Evolutionary conservation across 805 yeast genomes (phyloP).

Genomic region (Candida piceae): DNA sequence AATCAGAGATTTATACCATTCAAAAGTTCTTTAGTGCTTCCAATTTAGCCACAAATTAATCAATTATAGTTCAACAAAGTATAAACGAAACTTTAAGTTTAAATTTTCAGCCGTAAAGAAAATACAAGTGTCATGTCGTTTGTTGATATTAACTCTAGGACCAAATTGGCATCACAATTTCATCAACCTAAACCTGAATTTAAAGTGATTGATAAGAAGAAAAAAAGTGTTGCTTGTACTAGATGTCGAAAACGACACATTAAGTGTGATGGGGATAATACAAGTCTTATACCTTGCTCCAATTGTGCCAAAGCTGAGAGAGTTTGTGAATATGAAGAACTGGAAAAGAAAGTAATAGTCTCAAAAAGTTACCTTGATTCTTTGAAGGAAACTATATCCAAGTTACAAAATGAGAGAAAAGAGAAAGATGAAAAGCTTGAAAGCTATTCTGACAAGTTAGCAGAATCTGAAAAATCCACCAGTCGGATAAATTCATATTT

Average conservation of each 20-base stretch:
- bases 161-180: too few species aligned
- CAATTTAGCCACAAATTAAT: too few species aligned
- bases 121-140: background rate
- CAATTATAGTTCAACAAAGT: too few species aligned
- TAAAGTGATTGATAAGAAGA: conserved; percentile 1
- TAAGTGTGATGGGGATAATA: conserved; percentile 53
- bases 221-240: conserved; percentile 35
- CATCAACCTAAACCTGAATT: too few species aligned
- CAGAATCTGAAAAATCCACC: too few species aligned
- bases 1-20: too few species aligned
- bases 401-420: conserved; percentile 56
- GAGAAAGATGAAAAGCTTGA: conserved; percentile 5
- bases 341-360: conserved; percentile 59
- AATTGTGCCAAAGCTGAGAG: conserved; percentile 53
- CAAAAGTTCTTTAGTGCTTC: too few species aligned
- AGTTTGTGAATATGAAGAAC: conserved; percentile 61
- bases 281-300: conserved; percentile 51
- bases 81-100: too few species aligned
- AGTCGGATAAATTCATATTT: too few species aligned
- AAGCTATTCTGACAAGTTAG: background rate
- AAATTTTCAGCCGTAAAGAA: too few species aligned
- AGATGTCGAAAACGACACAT: conserved; percentile 65
- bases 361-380: conserved; percentile 57
- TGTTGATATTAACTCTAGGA: background rate
- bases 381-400: conserved; percentile 55